These are phyloP conservation scores for Arachnopeziza araneosa DNA, from an alignment of 2,329 filamentous ascomycete genomes.

Conservation along the genomic window DNA sequence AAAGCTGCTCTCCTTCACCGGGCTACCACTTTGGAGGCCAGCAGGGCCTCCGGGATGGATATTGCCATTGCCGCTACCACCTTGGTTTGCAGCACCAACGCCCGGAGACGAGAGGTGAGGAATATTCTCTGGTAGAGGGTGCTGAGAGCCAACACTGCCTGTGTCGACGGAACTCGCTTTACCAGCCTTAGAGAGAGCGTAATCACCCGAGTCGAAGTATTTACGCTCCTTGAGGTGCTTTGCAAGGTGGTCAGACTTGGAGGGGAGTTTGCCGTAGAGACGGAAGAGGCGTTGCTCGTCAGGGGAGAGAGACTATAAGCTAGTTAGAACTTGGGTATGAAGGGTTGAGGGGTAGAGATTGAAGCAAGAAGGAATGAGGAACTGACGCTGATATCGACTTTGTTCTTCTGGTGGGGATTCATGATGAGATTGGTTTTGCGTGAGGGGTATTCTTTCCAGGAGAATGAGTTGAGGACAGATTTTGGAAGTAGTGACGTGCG, in stretches of 20 bases:
- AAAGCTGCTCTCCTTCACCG: constrained; percentile 86
- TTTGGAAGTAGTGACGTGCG: background rate
- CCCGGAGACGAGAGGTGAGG: constrained; percentile 73
- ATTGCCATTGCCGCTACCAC: constrained; percentile 38
- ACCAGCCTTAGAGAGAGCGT: constrained; percentile 93
- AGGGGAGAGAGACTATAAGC: constrained; percentile 70
- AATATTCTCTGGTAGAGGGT: constrained; percentile 92
- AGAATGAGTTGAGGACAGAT: background rate
- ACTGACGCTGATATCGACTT: constrained; percentile 91
- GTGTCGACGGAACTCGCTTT: constrained; percentile 93
- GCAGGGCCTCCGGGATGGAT: constrained; percentile 39
- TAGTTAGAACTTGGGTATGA: constrained; percentile 1
- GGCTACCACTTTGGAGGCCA: constrained; percentile 62
- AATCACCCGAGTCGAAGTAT: constrained; percentile 96
- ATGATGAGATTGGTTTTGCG: constrained; percentile 45
- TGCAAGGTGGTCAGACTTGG: constrained; percentile 91
- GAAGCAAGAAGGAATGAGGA: background rate
- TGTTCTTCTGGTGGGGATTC: constrained; percentile 98
- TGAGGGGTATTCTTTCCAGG: background rate
- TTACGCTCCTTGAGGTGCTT: constrained; percentile 99
- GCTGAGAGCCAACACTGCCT: constrained; percentile 88
- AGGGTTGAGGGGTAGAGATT: constrained; percentile 1
- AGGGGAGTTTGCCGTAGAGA: constrained; percentile 95
- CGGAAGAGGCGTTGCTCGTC: constrained; percentile 97
- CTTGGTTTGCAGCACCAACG: constrained; percentile 33